Conservation (phyloP, 352 stramenopile genomes). For the Globisporangium cystogenes region DNA sequence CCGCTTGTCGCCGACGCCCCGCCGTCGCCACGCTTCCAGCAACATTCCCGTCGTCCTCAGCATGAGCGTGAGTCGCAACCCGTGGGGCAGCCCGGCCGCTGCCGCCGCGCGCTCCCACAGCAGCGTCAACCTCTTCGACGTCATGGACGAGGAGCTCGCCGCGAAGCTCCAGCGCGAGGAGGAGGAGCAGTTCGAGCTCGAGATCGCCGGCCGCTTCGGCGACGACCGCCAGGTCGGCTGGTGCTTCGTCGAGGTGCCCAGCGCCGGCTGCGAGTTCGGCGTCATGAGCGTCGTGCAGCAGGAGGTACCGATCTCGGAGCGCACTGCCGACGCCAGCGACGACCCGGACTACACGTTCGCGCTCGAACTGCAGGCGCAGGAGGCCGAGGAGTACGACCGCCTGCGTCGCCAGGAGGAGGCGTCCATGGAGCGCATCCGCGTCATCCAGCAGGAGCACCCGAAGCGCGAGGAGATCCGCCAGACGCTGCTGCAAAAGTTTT, state of each 20-base stretch:
- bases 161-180: constrained; percentile 67
- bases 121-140: constrained; percentile 48
- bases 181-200: constrained; percentile 56
- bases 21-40: background rate
- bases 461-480: constrained; percentile 39
- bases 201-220: constrained; percentile 59
- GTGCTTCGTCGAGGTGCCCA: constrained; percentile 77
- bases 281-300: constrained; percentile 75
- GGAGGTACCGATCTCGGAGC: constrained; percentile 47
- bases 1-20: no score
- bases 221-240: constrained; percentile 51
- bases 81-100: constrained; percentile 23
- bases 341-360: constrained; percentile 74
- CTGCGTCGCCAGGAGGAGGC: constrained; percentile 60
- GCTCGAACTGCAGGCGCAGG: constrained; percentile 62
- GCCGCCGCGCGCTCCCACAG: constrained; percentile 12
- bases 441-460: constrained; percentile 49
- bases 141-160: constrained; percentile 70
- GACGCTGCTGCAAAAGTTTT: constrained; percentile 39
- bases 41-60: background rate
- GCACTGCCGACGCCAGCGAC: constrained; percentile 15
- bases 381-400: constrained; percentile 70
- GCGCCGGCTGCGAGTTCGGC: constrained; percentile 34
- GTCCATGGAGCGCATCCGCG: constrained; percentile 56
- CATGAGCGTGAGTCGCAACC: constrained; percentile 18